These are phyloP conservation scores for Alternaria dauci DNA, from an alignment of 2,329 filamentous ascomycete species.

Conservation along the genomic window DNA sequence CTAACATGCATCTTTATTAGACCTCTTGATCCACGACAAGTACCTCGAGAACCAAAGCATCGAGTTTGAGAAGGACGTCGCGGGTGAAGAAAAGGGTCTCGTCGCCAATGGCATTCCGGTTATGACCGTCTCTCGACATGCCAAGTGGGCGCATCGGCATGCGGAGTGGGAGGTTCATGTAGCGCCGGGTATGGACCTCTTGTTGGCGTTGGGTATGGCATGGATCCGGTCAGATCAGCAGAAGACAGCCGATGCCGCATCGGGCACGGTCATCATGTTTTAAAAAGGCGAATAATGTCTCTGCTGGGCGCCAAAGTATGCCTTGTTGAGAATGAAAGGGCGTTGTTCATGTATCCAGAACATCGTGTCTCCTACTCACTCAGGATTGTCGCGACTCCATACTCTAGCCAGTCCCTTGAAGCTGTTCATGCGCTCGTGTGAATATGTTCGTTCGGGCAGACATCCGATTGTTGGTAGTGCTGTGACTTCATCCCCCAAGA, in stretches of 20 bases:
- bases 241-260: conserved; percentile 20
- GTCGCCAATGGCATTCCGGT: conserved; percentile 22
- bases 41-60: not conserved
- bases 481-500: conserved; percentile 16
- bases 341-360: not conserved
- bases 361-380: not conserved
- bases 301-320: too few species aligned
- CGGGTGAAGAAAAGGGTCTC: conserved; percentile 26
- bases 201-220: conserved; percentile 28
- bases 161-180: conserved; percentile 23
- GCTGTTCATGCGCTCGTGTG: not conserved
- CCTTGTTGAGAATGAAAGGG: not conserved
- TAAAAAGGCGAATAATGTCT: not conserved
- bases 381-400: conserved; percentile 1
- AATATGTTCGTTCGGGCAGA: conserved; percentile 23
- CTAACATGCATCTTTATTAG: not conserved
- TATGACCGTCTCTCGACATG: conserved; percentile 19
- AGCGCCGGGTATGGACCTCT: conserved; percentile 33
- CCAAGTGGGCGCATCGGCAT: conserved; percentile 16
- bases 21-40: conserved; percentile 15
- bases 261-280: conserved; percentile 2
- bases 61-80: conserved; percentile 25
- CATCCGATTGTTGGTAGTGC: conserved; percentile 29
- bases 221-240: conserved; percentile 28
- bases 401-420: not conserved